A percentile compares a stretch with the other conserved stretches of the same genome.
phyloP scores from a whole-genome alignment of 768 basidiomycete species.

The Xanthoconium stramineum region DNA sequence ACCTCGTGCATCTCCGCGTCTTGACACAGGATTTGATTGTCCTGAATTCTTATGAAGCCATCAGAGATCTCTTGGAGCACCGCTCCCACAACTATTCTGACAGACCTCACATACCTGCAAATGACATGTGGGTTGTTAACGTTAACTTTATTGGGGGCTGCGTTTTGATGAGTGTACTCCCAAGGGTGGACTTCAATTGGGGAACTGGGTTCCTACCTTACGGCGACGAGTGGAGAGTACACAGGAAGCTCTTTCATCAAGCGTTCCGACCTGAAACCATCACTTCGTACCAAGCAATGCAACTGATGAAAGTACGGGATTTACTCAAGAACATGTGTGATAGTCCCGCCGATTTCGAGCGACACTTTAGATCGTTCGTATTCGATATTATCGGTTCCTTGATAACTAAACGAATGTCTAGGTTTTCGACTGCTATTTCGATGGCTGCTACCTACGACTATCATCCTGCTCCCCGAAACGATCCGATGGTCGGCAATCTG shows the following conservation, averaged over 20 bases:
- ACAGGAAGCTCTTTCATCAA: conserved; percentile 3
- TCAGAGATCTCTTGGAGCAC: conserved; percentile 2
- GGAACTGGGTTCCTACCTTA: conserved; percentile 4
- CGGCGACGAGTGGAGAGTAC: conserved; percentile 4
- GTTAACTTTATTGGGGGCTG: not conserved
- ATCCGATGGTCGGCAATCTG: conserved; percentile 10
- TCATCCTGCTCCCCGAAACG: conserved; percentile 3
- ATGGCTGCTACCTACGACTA: conserved; percentile 12
- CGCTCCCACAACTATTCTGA: conserved; percentile 8
- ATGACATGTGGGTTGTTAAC: not conserved
- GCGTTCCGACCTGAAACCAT: conserved; percentile 2
- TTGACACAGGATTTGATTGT: conserved; percentile 8
- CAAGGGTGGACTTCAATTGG: conserved; percentile 8
- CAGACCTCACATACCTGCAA: conserved; percentile 3
- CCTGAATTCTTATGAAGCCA: conserved; percentile 8
- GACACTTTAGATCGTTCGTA: conserved; percentile 9
- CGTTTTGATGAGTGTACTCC: not conserved
- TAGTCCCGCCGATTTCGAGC: not conserved
- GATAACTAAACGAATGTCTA: not conserved
- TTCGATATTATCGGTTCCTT: not conserved
- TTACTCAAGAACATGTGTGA: conserved; percentile 4
- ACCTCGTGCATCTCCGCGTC: conserved; percentile 5
- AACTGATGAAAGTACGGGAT: not conserved
- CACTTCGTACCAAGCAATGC: not conserved
- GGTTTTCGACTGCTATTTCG: conserved; percentile 7